Conservation (phyloP, 2,329 filamentous ascomycete species). For the Curvularia hawaiiensis region DNA sequence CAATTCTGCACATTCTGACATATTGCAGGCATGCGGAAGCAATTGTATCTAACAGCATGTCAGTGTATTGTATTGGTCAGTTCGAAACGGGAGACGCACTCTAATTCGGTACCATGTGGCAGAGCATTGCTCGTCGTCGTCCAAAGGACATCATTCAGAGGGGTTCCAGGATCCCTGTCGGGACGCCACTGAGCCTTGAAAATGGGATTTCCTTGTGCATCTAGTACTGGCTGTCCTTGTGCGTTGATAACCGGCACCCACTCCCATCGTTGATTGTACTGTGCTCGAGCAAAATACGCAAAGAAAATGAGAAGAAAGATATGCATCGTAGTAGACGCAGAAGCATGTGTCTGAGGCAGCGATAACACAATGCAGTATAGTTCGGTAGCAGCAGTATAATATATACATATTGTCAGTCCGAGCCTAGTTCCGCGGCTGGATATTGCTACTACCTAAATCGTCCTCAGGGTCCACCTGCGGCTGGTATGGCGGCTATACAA, state of each 20-base stretch:
- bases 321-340: neutral
- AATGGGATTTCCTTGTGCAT: neutral
- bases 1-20: slow-evolving; percentile 2
- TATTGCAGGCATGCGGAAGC: neutral
- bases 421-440: neutral
- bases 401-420: neutral
- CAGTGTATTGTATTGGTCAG: slow-evolving; percentile 1
- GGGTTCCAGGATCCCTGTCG: neutral
- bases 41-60: slow-evolving; percentile 1
- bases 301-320: neutral
- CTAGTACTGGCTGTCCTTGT: neutral
- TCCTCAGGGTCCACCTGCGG: neutral
- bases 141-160: neutral
- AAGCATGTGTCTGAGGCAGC: neutral
- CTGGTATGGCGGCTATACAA: neutral
- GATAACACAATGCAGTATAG: neutral
- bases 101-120: neutral
- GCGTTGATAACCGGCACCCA: neutral
- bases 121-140: neutral
- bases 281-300: neutral
- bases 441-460: neutral
- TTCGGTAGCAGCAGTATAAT: neutral
- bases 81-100: neutral
- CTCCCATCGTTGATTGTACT: slow-evolving; percentile 1
- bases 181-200: neutral